Percentiles rank a stretch among this genome's conserved stretches.
phyloP scores from a whole-genome alignment of 768 basidiomycete species.

The Kwoniella sp. region DNA sequence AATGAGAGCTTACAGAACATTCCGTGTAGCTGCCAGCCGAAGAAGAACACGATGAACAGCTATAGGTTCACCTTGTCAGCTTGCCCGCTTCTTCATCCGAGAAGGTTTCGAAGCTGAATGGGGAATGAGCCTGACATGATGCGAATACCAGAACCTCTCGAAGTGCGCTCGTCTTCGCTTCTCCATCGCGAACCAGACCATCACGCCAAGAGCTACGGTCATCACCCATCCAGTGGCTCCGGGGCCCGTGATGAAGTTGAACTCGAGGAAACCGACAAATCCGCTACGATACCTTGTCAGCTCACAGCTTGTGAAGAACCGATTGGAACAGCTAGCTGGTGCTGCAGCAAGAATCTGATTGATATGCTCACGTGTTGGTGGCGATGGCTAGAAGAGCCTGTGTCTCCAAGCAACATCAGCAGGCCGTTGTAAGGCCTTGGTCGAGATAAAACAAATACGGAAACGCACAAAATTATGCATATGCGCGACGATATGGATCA shows the following conservation, averaged over 20 bases:
- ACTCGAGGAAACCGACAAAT: slow-evolving; percentile 70
- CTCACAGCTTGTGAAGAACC: slow-evolving; percentile 49
- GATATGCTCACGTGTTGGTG: slow-evolving; percentile 30
- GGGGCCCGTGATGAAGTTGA: slow-evolving; percentile 71
- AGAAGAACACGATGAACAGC: slow-evolving; percentile 89
- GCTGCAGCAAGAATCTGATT: neutral
- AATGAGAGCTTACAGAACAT: slow-evolving; percentile 65
- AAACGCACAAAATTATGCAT: slow-evolving; percentile 52
- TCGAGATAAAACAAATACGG: neutral
- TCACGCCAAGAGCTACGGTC: slow-evolving; percentile 68
- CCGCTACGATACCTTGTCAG: slow-evolving; percentile 54
- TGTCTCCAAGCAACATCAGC: slow-evolving; percentile 56
- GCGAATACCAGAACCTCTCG: slow-evolving; percentile 61
- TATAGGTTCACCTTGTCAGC: slow-evolving; percentile 63
- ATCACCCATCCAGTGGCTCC: slow-evolving; percentile 83
- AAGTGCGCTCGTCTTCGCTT: slow-evolving; percentile 76
- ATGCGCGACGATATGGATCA: slow-evolving; percentile 79
- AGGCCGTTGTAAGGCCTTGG: neutral
- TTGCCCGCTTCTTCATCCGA: neutral
- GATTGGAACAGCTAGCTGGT: slow-evolving; percentile 32
- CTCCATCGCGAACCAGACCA: slow-evolving; percentile 84
- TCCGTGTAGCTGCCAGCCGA: slow-evolving; percentile 91
- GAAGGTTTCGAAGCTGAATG: too few relatives aligned
- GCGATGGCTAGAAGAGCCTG: slow-evolving; percentile 72
- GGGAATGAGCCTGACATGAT: slow-evolving; percentile 37